A percentile compares a stretch with the other conserved stretches of the same genome.
Conservation (phyloP, 495 filamentous ascomycete species). For the Aspergillus carlsbadensis region DNA sequence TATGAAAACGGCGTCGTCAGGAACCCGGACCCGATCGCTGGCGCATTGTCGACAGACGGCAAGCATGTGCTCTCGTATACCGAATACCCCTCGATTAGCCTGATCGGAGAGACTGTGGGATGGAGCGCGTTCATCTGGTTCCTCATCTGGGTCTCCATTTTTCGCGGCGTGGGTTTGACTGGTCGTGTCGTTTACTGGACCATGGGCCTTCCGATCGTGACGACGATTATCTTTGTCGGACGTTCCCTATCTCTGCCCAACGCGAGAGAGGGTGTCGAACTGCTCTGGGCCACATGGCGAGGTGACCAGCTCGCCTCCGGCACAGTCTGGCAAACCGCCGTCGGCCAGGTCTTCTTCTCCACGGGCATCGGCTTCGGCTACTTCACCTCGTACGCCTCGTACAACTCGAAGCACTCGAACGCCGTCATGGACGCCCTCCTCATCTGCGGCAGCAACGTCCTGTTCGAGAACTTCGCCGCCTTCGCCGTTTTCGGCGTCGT, state of each 20-base stretch:
- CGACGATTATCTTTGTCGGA: slow-evolving; percentile 37
- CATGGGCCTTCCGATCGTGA: slow-evolving; percentile 43
- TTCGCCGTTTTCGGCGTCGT: slow-evolving; percentile 44
- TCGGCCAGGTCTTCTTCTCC: slow-evolving; percentile 29
- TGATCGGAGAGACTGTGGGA: slow-evolving; percentile 38
- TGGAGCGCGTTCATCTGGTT: slow-evolving; percentile 43
- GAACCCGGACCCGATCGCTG: slow-evolving; percentile 28
- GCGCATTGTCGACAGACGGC: slow-evolving; percentile 20
- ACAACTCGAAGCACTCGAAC: slow-evolving; percentile 31
- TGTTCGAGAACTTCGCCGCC: slow-evolving; percentile 41
- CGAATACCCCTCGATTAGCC: slow-evolving; percentile 18
- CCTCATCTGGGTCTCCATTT: slow-evolving; percentile 39
- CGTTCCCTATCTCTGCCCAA: slow-evolving; percentile 33
- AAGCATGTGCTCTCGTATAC: slow-evolving; percentile 20
- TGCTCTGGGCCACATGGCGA: slow-evolving; percentile 30
- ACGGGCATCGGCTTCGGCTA: slow-evolving; percentile 29
- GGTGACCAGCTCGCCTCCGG: slow-evolving; percentile 23
- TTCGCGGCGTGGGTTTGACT: slow-evolving; percentile 38
- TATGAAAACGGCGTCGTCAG: slow-evolving; percentile 31
- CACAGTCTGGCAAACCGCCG: slow-evolving; percentile 29
- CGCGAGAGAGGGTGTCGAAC: slow-evolving; percentile 28
- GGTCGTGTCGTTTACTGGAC: slow-evolving; percentile 45
- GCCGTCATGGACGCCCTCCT: slow-evolving; percentile 40
- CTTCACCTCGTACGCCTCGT: slow-evolving; percentile 29
- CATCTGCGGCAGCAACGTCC: slow-evolving; percentile 36